Base-by-base conservation (phyloP, 2,329 filamentous ascomycete genomes). In the Claviceps pusilla region DNA sequence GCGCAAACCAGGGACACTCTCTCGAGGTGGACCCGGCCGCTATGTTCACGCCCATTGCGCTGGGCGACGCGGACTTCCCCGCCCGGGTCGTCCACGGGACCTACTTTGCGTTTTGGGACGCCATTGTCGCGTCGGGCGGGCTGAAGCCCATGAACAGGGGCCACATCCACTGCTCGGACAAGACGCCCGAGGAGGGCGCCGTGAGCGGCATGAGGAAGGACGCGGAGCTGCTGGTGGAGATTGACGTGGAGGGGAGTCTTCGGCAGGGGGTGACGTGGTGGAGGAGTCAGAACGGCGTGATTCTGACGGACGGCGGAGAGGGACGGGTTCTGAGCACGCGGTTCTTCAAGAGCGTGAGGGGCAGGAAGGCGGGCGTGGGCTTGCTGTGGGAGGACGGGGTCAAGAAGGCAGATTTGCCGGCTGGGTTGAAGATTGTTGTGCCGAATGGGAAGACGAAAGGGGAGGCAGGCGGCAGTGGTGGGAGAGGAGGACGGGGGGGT, bases 1-100 rank as follows among this genome's bases (percentile, higher is more conserved):
- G 93, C 63, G 93, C 93, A 33, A 95, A 94, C 65, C 93, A 97
- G 72, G 93, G 93, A 54, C 93, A 97, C 73, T 89, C 82, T 62
- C 87, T 98, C 65, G 81, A 82, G 63, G 71, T 83, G 41, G 84
- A 87, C 33, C 81, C 81, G n/a, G 80, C 84, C 49, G 78, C 78
- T 0, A 76, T 94, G 2, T 78, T 95, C 3, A 77, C 75, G 24
- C 82, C 84, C 7, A 74, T 96, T 55, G 83, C 80, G 1, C 64
- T 80, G 0, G 76, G 77, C 39, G 69, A 66, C 7, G 76, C 63
- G 29, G 79, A 79, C 57, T 61, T 90, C 1, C 88, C 88, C 0
- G 64, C 73, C 0, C 73, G 76, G 0, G 87, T 89, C 3, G 80
- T 97, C 3, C 90, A 97, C 70, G 91, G 93, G 42, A 96, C 91